Percentiles rank a stretch among this genome's conserved stretches.
phyloP scores from a whole-genome alignment of 192 early-diverging fungal genomes.

The Pilobolus umbonatus region DNA sequence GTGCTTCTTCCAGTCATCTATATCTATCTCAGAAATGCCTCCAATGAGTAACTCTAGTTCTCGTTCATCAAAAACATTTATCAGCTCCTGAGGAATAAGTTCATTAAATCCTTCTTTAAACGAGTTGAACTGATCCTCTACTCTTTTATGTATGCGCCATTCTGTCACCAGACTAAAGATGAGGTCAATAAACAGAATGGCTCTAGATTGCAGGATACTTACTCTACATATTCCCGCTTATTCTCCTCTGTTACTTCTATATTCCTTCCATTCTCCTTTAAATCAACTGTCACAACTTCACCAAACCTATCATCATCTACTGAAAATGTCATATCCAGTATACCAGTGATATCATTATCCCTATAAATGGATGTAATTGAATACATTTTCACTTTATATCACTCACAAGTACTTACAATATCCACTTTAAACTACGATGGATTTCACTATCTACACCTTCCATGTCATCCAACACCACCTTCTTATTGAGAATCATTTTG shows the following conservation, averaged over 20 bases:
- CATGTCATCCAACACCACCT: conserved; percentile 84
- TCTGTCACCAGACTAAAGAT: conserved; percentile 63
- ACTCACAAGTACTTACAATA: conserved; percentile 53
- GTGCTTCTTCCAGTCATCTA: conserved; percentile 98
- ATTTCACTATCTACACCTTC: conserved; percentile 93
- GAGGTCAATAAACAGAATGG: background rate
- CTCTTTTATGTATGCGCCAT: conserved; percentile 83
- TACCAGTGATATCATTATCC: conserved; percentile 85
- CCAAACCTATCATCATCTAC: conserved; percentile 95
- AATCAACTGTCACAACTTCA: conserved; percentile 79
- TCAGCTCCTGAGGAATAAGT: conserved; percentile 90
- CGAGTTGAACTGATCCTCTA: conserved; percentile 96
- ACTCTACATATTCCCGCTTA: conserved; percentile 93
- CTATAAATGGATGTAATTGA: conserved; percentile 26
- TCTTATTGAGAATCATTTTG: conserved; percentile 92
- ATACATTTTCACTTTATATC: background rate
- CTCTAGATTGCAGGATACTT: conserved; percentile 1
- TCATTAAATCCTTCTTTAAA: conserved; percentile 95
- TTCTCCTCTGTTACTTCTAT: conserved; percentile 95
- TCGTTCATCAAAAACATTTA: conserved; percentile 95
- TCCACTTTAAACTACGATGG: conserved; percentile 88
- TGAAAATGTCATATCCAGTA: conserved; percentile 86
- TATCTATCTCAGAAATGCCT: conserved; percentile 93
- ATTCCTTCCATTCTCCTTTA: conserved; percentile 83
- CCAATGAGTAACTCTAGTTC: conserved; percentile 97